phyloP scores from a whole-genome alignment of 306 rosid genomes.

The Parietaria judaica region DNA sequence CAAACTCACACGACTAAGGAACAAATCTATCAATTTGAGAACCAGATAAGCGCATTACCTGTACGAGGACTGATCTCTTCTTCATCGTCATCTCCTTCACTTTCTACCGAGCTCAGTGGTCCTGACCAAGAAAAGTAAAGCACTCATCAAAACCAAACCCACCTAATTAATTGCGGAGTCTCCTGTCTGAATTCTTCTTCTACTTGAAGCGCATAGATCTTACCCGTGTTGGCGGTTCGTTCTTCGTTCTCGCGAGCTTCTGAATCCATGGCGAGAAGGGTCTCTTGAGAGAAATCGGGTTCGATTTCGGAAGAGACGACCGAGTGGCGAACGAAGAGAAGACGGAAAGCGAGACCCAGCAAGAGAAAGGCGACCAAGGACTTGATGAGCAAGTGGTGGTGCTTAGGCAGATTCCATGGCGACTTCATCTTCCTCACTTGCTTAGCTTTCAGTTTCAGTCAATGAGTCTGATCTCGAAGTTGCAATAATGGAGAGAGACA shows the following conservation, averaged over 20 bases:
- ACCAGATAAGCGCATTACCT: too few species aligned
- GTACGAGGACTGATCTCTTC: too few species aligned
- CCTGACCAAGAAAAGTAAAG: neutral
- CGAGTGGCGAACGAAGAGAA: slow-evolving; percentile 40
- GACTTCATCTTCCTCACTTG: slow-evolving; percentile 16
- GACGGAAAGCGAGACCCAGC: slow-evolving; percentile 52
- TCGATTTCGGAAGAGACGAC: slow-evolving; percentile 38
- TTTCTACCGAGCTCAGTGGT: neutral
- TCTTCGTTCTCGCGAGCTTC: slow-evolving; percentile 2
- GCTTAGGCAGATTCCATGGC: slow-evolving; percentile 34
- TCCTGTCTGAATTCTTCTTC: neutral
- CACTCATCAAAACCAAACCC: neutral
- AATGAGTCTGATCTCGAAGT: too few species aligned
- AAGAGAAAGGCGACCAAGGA: slow-evolving; percentile 37
- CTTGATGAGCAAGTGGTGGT: slow-evolving; percentile 39
- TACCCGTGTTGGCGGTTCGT: slow-evolving; percentile 4
- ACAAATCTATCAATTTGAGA: too few species aligned
- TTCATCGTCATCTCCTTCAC: slow-evolving; percentile 3
- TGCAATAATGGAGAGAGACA: too few species aligned
- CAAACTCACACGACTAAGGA: too few species aligned
- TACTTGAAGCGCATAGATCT: neutral
- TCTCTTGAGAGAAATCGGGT: slow-evolving; percentile 37
- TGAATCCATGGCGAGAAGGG: slow-evolving; percentile 22
- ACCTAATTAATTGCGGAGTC: neutral
- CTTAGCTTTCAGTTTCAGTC: slow-evolving; percentile 32